Evolutionary conservation across 805 yeast genomes (phyloP).

Genomic region (Ogataea nakhonphanomensis): DNA sequence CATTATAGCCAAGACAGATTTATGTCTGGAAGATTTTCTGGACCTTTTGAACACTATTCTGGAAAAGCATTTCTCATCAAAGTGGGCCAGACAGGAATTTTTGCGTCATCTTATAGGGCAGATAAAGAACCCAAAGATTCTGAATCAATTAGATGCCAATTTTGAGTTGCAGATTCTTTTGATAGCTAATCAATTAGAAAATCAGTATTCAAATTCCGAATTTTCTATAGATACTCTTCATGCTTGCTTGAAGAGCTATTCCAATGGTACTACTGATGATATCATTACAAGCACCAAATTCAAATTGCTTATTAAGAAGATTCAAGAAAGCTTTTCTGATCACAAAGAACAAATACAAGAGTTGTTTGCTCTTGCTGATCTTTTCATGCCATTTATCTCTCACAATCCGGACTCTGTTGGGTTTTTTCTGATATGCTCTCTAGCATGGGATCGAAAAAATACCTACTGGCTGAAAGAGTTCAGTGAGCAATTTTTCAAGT

Average conservation of each 20-base stretch:
- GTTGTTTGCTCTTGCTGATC: background rate
- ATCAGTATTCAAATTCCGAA: background rate
- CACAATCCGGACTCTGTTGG: background rate
- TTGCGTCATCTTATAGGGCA: slow-evolving; percentile 4
- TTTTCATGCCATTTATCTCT: background rate
- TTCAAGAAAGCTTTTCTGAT: background rate
- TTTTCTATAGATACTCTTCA: slow-evolving; percentile 3
- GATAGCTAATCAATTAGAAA: slow-evolving; percentile 8
- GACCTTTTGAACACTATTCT: slow-evolving; percentile 4
- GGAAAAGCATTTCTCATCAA: slow-evolving; percentile 1
- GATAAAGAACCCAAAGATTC: slow-evolving; percentile 3
- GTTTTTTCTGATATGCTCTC: background rate
- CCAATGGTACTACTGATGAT: background rate
- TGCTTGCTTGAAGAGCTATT: slow-evolving; percentile 1
- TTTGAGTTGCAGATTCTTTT: slow-evolving; percentile 5
- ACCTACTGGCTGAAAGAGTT: no score
- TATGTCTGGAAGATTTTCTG: slow-evolving; percentile 10
- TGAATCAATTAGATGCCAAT: slow-evolving; percentile 9
- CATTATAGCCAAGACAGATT: slow-evolving; percentile 2
- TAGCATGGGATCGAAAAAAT: background rate
- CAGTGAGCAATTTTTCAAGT: background rate
- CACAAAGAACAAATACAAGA: background rate
- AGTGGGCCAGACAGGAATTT: slow-evolving; percentile 16
- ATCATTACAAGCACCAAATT: slow-evolving; percentile 5
- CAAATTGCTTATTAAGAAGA: slow-evolving; percentile 1